Base-by-base conservation (phyloP, 2,329 filamentous ascomycete species). In the Colletotrichum sidae region DNA sequence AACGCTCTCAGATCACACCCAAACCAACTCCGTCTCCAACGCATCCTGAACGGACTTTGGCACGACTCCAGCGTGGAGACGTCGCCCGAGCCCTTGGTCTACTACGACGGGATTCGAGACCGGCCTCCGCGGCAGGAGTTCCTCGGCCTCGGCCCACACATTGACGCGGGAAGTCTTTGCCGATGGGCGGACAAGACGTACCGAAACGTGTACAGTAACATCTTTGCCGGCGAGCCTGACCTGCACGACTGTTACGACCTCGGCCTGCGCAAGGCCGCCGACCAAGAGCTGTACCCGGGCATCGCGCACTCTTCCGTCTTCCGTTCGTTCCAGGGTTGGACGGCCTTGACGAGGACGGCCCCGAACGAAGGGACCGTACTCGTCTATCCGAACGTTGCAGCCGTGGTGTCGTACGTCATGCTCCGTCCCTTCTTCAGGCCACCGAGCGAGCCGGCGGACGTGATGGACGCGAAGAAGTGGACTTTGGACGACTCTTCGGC, bases 311-410 rank as follows among this genome's bases (percentile, higher is more conserved):
- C 77, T 0, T 72, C 73, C 2, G 53, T 80, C 2, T 74, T 81
- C 39, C 73, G 80, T 8, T 73, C 75, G 2, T 81, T 78, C 62
- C 78, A 82, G 66, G 79, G 80, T 34, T 82, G 80, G 80, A 81
- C 80, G 2, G 80, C 80, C 1, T 70, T 81, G 15, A 81, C 80
- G 0, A 70, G 71, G 4, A 72, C 78, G 2, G 76, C 70, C 2
- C 70, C 70, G 3, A 52, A 57, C 8, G 75, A 80, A 64, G 80
- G 79, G 10, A 78, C 74, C 2, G 65, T 82, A 35, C 69, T 81
- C 65, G 59, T 82, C 6, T 79, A 78, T 57, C 80, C 80, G 1
- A 75, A 80, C 60, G 70, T 80, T 17, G 70, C 71, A 8, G 71
- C 69, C 3, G 73, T 72, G 12, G 74, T 80, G 11, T 75, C 78